Evolutionary conservation across 768 basidiomycete genomes (phyloP).

Genomic region (Phlebiopsis gigantea): DNA sequence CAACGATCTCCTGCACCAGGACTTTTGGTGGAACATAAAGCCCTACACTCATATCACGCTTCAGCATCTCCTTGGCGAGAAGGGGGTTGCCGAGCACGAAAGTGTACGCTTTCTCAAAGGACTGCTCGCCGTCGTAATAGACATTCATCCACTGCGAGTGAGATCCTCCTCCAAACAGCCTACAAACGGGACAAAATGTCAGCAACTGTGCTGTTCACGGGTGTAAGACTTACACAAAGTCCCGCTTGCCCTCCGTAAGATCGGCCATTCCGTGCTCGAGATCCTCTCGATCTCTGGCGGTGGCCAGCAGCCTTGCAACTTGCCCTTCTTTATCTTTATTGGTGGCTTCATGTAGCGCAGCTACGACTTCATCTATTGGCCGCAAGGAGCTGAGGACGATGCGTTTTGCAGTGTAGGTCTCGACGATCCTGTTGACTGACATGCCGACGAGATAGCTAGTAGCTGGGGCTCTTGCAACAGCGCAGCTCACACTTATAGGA

Average conservation of each 20-base stretch:
- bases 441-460: not conserved
- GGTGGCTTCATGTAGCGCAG: not conserved
- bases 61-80: slow-evolving; percentile 40
- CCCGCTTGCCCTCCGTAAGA: slow-evolving; percentile 11
- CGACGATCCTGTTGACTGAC: not conserved
- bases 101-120: not conserved
- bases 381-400: slow-evolving; percentile 3
- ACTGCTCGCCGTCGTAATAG: not conserved
- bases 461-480: too few relatives aligned
- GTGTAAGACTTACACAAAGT: slow-evolving; percentile 8
- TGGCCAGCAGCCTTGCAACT: not conserved
- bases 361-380: not conserved
- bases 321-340: not conserved
- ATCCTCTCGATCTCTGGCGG: not conserved
- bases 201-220: not conserved
- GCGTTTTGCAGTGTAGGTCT: slow-evolving; percentile 1
- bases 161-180: not conserved
- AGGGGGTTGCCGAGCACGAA: slow-evolving; percentile 44
- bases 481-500: not conserved
- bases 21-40: slow-evolving; percentile 42
- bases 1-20: slow-evolving; percentile 36
- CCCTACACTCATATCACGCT: slow-evolving; percentile 35
- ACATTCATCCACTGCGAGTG: slow-evolving; percentile 9
- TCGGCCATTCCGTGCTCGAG: slow-evolving; percentile 3
- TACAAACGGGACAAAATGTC: not conserved